Base-by-base conservation (phyloP, 352 stramenopile species). In the Plasmopara muralis region DNA sequence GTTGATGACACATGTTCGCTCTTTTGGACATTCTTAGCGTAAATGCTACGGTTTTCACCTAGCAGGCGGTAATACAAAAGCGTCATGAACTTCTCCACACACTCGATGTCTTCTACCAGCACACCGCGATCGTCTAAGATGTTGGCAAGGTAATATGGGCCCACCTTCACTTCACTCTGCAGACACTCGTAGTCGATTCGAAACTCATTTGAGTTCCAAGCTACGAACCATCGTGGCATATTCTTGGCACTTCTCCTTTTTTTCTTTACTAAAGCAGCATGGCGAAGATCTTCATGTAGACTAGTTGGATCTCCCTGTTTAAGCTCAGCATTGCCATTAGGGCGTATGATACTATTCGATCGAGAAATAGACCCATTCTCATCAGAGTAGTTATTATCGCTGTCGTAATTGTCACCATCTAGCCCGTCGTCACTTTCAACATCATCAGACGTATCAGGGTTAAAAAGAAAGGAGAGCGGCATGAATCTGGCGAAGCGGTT, bases 131-230 rank as follows among this genome's bases (percentile, higher is more conserved):
- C 80, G 31, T 90, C 85, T 13, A 93, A 61, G 20, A 93, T 66
- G 31, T 91, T 83, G 1, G 80, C 81, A 37, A 93, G 59, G 50
- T 89, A 93, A 52, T 93, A 93, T 9, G 83, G 71, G 6, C 83
- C 83, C 49, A 93, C 83, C 44, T 85, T 88, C 18, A 93, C 78
- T 55, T 93, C 83, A 8, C 70, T 64, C 18, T 72, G 52, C n/a
- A 87, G 49, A 43, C 77, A 89, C 20, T 80, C 67, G 40, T 90
- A 93, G 38, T 93, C 81, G 30, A 92, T 55, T 13, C 65, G 62
- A 42, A 93, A 93, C 52, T 93, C 83, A 45, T 93, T 90, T n/a
- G 69, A 80, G 54, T 93, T 91, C 83, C 83, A 93, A 9, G 74
- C 76, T 10, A 93, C 67, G 57, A 87, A 93, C 83, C 83, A 93